Conservation (phyloP, 768 basidiomycete genomes). For the Pleurotus tuoliensis region DNA sequence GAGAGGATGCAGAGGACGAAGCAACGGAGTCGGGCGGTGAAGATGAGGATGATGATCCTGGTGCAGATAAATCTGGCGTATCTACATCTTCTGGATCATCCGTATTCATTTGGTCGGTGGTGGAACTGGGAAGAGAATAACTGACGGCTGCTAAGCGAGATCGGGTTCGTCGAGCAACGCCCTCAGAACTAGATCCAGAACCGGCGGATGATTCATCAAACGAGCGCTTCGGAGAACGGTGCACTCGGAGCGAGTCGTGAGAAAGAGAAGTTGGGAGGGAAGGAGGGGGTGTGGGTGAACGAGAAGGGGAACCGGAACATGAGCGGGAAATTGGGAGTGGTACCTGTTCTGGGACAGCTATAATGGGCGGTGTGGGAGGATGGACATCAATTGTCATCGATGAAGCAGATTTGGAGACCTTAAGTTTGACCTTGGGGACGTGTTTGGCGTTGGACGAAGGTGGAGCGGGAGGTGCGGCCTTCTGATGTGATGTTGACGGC, state of each 20-base stretch:
- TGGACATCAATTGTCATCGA: neutral
- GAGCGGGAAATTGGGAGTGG: constrained; percentile 36
- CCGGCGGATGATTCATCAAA: constrained; percentile 46
- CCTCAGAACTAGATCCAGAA: constrained; percentile 18
- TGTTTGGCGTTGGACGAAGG: constrained; percentile 17
- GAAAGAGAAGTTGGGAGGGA: constrained; percentile 14
- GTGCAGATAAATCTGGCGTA: constrained; percentile 39
- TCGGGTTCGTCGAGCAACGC: constrained; percentile 18
- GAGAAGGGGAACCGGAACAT: constrained; percentile 18
- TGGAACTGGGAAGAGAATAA: neutral
- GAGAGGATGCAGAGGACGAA: constrained; percentile 21
- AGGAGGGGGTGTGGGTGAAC: constrained; percentile 15
- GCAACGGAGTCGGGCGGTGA: constrained; percentile 11
- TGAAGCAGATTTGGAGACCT: neutral
- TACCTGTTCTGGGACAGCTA: constrained; percentile 17
- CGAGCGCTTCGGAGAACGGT: constrained; percentile 54
- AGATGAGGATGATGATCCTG: constrained; percentile 15
- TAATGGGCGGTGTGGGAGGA: constrained; percentile 19
- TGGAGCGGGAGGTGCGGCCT: constrained; percentile 13
- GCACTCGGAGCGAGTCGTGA: constrained; percentile 24
- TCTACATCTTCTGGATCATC: constrained; percentile 11
- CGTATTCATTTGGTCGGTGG: constrained; percentile 4
- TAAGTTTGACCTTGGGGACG: constrained; percentile 8
- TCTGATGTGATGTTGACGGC: constrained; percentile 19
- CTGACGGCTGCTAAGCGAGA: neutral